Percentiles rank a stretch among this genome's conserved stretches.
phyloP scores from a whole-genome alignment of 2,329 filamentous ascomycete species.

The Ilyonectria destructans region DNA sequence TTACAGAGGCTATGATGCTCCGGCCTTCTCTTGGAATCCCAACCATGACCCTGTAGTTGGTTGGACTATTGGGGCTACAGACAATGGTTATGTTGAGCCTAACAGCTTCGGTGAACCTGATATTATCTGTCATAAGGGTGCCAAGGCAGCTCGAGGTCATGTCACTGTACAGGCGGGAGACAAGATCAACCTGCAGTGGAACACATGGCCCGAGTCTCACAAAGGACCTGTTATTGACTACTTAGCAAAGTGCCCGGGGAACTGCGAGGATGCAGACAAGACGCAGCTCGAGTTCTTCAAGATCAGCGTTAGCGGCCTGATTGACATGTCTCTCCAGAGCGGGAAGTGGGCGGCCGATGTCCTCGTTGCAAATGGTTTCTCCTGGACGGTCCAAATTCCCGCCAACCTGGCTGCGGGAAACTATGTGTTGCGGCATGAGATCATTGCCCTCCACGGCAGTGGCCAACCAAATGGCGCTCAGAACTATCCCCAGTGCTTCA shows the following conservation, averaged over 20 bases:
- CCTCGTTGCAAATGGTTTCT: slow-evolving; percentile 59
- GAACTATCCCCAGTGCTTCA: slow-evolving; percentile 68
- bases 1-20: slow-evolving; percentile 44
- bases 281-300: slow-evolving; percentile 74
- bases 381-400: slow-evolving; percentile 55
- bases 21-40: slow-evolving; percentile 44
- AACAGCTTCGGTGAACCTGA: slow-evolving; percentile 57
- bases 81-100: slow-evolving; percentile 67
- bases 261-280: slow-evolving; percentile 71
- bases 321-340: slow-evolving; percentile 62
- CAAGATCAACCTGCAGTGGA: slow-evolving; percentile 60
- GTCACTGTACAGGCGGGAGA: slow-evolving; percentile 59
- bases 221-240: slow-evolving; percentile 74
- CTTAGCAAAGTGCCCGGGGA: slow-evolving; percentile 72
- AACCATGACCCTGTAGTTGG: slow-evolving; percentile 42
- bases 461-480: slow-evolving; percentile 64
- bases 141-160: slow-evolving; percentile 55
- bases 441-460: slow-evolving; percentile 66
- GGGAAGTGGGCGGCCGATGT: slow-evolving; percentile 57
- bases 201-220: slow-evolving; percentile 61
- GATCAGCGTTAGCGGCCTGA: slow-evolving; percentile 71
- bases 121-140: slow-evolving; percentile 64
- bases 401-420: slow-evolving; percentile 53
- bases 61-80: slow-evolving; percentile 48
- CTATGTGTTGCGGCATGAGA: slow-evolving; percentile 69